phyloP scores from a whole-genome alignment of 2,329 filamentous ascomycete species.

The Sporothrix pallida region DNA sequence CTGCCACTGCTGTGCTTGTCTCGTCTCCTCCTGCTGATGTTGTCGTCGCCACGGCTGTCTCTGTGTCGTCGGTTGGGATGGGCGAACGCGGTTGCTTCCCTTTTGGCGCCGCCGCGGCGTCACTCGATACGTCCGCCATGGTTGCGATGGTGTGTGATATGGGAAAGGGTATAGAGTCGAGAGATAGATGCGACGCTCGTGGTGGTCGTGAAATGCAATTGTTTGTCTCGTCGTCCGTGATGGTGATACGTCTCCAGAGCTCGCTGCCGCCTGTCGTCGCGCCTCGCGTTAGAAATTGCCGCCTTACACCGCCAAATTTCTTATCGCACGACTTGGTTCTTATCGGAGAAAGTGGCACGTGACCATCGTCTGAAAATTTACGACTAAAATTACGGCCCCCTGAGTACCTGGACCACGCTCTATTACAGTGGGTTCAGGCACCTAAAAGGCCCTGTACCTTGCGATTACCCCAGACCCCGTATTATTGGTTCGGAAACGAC shows the following conservation, averaged over 20 bases:
- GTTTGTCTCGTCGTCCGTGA: neutral
- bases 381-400: too few relatives aligned
- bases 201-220: neutral
- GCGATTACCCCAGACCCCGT: too few relatives aligned
- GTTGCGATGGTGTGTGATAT: neutral
- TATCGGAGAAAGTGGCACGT: neutral
- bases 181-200: neutral
- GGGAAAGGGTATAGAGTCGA: neutral
- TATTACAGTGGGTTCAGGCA: neutral
- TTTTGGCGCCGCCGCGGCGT: neutral
- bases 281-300: slow-evolving; percentile 26
- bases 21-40: neutral
- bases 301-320: slow-evolving; percentile 31
- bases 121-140: slow-evolving; percentile 21
- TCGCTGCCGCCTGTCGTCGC: slow-evolving; percentile 1
- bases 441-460: neutral
- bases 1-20: slow-evolving; percentile 11
- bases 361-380: neutral
- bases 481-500: too few relatives aligned
- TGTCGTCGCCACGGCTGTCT: slow-evolving; percentile 19
- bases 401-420: too few relatives aligned
- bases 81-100: slow-evolving; percentile 16
- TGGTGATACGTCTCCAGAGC: neutral
- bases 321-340: slow-evolving; percentile 2
- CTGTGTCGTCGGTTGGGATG: slow-evolving; percentile 3